Evolutionary conservation across 768 basidiomycete genomes (phyloP), one percentile per base, ranked within the genome.

Genomic region (Butyriboletus loyo): DNA sequence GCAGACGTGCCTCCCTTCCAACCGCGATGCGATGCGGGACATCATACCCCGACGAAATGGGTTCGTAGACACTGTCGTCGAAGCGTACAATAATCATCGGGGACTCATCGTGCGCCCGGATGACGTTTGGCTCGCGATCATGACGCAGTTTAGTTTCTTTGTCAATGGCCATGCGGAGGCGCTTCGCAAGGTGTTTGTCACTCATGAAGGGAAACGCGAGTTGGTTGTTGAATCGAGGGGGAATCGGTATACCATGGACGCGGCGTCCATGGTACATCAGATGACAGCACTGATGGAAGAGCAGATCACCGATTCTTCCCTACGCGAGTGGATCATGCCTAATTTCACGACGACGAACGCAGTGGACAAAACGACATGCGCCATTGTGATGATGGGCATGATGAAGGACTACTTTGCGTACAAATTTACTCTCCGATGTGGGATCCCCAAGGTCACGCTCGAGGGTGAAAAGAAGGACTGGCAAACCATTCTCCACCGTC

Each of bases 51-150:
- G 34, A 15, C 52, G 54, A 27, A 71, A 74, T 44, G 73, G 73
- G 17, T 70, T 75, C 34, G 70, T 75, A 8, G 58, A 67, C 30
- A 67, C 73, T 15, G 63, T 71, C 43, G 50, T 75, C 28, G 63
- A 67, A 25, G 70, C 69, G 5, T 72, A 73, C 58, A 68, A 67
- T 35, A 59, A 67, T 19, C 73, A 75, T 38, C 67, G 67, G 3
- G 60, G 69, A 1, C 67, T 81, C 32, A 62, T 75, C 47, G 58
- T 79, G 22, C 69, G 79, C 8, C 79, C 78, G 7, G 79, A 81
- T 47, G 79, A 81, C 58, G 69, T 80, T 32, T 80, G 79, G 69
- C 61, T 66, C 25, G 62, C 66, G 22, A 65, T 70, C 62, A 34
- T 72, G 43, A 58, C 61, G 14, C 75, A 77, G 53, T 70, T 75